These are phyloP conservation scores for Populus tremula DNA, from an alignment of 345 rosid species.

Conservation along the genomic window DNA sequence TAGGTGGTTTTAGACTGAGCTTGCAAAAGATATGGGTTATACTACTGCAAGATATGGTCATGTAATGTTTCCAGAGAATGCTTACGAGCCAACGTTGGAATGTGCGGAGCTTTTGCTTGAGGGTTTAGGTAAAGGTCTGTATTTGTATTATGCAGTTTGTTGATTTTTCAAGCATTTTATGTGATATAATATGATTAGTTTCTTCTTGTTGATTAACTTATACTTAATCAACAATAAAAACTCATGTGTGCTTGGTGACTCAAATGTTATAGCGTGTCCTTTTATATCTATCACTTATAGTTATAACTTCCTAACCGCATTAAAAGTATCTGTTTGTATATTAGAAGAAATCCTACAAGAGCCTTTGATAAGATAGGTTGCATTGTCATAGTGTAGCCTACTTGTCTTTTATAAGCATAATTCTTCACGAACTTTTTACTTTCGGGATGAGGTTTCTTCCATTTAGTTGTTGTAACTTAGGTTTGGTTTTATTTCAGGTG, in stretches of 20 bases:
- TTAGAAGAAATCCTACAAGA: neutral
- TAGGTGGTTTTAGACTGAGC: conserved; percentile 95
- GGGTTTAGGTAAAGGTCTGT: conserved; percentile 86
- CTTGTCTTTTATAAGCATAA: neutral
- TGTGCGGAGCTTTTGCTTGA: conserved; percentile 87
- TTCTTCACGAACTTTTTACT: neutral
- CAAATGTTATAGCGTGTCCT: neutral
- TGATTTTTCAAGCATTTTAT: neutral
- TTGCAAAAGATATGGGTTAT: conserved; percentile 94
- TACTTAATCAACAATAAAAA: neutral
- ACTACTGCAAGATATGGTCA: conserved; percentile 97
- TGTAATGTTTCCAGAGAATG: conserved; percentile 99
- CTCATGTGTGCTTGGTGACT: neutral
- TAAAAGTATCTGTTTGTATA: neutral
- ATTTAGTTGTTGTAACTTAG: neutral
- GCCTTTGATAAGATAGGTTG: neutral
- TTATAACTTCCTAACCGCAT: too few species aligned
- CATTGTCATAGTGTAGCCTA: neutral
- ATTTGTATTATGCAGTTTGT: neutral
- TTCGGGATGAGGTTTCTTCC: neutral
- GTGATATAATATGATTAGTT: neutral
- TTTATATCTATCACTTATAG: neutral
- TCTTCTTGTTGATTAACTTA: neutral
- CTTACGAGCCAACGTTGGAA: conserved; percentile 83
- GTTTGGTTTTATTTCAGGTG: conserved; percentile 48